Evolutionary conservation across 306 rosid genomes (phyloP), one percentile per base, ranked within the genome.

Genomic region (Pyrus bretschneideri): DNA sequence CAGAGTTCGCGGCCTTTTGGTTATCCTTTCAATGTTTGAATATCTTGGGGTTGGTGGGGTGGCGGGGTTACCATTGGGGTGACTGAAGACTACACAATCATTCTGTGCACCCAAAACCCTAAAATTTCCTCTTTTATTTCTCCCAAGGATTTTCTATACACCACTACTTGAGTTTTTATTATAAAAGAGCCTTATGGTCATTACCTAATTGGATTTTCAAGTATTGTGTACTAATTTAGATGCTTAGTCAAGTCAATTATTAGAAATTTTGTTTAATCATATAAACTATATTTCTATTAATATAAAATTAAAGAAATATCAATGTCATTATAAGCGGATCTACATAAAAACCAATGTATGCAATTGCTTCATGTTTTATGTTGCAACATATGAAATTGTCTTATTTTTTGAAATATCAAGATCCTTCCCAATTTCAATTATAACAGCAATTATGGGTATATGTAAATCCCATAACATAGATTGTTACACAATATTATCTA

Each of bases 1-100:
- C 87, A 84, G 73, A 76, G 40, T 75, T 78, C 72, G 4, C 84
- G 81, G 84, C 82, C 80, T 25, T 77, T 35, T 59, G 4, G 68
- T 31, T 72, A 30, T 73, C 29, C 21, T 10, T 61, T 29, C 1
- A 30, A 21, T 59, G 40, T 49, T 5, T 46, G 25, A 68, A 60
- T 64, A 72, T 66, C 68, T 10, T 11, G 23, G 54, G 19, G 42
- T 38, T 0, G 42, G 42, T 38, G 42, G 23, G 54, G 14, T 7
- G 10, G 42, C 9, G 21, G 54, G 19, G 58, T 64, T 22, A 13
- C 19, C 64, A 2, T n/a, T 13, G 3, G 1, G 12, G 14, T 14
- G 49, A 64, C 49, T 2, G 19, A 0, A 1, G 51, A 38, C 22
- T 54, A 30, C 3, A 52, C 49, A 63, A 25, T 5, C 11, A n/a